Conservation (phyloP, 1,284 basidiomycete species). For the Austroboletus niveus region DNA sequence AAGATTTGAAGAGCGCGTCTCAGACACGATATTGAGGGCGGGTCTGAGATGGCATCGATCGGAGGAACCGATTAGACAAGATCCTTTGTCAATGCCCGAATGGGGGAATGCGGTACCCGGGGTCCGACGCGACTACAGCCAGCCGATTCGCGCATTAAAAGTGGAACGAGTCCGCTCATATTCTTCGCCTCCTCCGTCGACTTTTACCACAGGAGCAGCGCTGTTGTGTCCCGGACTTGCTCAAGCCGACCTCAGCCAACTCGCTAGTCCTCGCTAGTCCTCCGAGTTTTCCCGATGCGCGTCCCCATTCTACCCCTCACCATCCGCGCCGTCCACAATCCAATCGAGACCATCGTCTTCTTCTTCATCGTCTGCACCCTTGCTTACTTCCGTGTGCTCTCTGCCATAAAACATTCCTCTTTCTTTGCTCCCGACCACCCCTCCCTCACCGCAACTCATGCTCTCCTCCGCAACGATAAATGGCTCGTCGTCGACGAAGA, state of each 20-base stretch:
- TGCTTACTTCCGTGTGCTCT: constrained; percentile 89
- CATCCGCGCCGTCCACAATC: constrained; percentile 61
- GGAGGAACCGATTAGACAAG: no score
- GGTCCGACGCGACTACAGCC: constrained; percentile 12
- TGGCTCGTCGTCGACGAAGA: constrained; percentile 57
- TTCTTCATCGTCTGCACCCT: constrained; percentile 86
- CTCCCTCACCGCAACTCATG: constrained; percentile 52
- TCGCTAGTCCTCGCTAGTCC: no score
- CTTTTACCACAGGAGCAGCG: background rate
- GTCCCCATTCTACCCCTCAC: constrained; percentile 60
- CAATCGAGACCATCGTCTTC: constrained; percentile 85
- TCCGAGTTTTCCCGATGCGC: constrained; percentile 39
- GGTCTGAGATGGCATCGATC: background rate
- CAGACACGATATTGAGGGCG: background rate
- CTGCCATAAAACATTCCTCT: constrained; percentile 76
- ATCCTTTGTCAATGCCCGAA: background rate
- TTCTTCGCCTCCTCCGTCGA: background rate
- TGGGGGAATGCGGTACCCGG: constrained; percentile 20
- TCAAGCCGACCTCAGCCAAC: background rate
- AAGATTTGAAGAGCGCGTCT: background rate
- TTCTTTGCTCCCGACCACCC: constrained; percentile 58
- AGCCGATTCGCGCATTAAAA: constrained; percentile 25
- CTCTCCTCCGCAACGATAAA: constrained; percentile 46
- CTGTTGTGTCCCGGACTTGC: no score
- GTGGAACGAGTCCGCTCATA: constrained; percentile 25